phyloP scores from a whole-genome alignment of 345 rosid genomes.

The Hevea brasiliensis region DNA sequence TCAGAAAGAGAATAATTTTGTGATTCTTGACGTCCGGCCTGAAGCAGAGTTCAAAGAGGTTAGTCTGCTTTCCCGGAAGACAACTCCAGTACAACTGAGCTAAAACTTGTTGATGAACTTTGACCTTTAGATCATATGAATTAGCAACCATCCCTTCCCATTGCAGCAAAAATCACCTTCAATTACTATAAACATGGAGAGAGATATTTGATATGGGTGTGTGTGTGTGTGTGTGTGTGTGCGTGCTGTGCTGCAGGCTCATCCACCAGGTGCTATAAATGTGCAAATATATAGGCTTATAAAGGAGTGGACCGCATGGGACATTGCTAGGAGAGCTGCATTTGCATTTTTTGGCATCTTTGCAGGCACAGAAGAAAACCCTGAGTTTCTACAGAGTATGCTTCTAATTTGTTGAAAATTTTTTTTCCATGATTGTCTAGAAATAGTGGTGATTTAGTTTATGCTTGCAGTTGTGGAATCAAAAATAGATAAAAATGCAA shows the following conservation, averaged over 20 bases:
- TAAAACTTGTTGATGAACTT: too few relatives aligned
- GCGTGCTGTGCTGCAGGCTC: conserved; percentile 44
- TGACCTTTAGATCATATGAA: too few relatives aligned
- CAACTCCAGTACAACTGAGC: too few relatives aligned
- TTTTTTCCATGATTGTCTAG: neutral
- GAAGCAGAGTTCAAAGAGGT: conserved; percentile 94
- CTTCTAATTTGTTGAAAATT: conserved; percentile 6
- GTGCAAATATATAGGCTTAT: conserved; percentile 91
- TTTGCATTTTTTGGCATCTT: conserved; percentile 97
- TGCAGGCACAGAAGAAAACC: conserved; percentile 96
- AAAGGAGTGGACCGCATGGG: conserved; percentile 99
- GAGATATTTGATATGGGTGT: neutral
- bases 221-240: neutral
- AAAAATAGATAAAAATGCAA: conserved; percentile 67
- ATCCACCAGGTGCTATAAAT: conserved; percentile 86
- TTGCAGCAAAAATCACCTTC: too few relatives aligned
- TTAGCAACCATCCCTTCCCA: too few relatives aligned
- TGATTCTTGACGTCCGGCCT: conserved; percentile 95
- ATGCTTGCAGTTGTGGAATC: conserved; percentile 67
- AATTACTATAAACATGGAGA: neutral
- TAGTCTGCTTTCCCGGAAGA: conserved; percentile 15
- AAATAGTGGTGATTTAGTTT: conserved; percentile 1
- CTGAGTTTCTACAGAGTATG: conserved; percentile 74
- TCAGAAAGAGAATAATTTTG: conserved; percentile 91
- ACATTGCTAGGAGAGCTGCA: conserved; percentile 93